Conservation (phyloP, 2,329 filamentous ascomycete species). For the Tolypocladium nubicola region DNA sequence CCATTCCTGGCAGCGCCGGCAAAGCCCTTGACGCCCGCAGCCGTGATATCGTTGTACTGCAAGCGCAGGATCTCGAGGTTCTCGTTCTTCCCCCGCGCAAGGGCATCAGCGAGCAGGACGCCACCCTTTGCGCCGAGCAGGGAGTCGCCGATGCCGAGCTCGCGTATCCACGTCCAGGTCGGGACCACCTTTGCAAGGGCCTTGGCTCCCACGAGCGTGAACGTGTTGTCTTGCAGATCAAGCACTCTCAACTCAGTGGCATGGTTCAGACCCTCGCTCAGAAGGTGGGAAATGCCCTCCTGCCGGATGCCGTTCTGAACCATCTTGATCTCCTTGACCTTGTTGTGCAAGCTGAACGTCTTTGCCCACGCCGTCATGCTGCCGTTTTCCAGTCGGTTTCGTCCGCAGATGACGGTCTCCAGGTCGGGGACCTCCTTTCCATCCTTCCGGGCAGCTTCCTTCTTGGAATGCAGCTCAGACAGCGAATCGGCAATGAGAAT, state of each 20-base stretch:
- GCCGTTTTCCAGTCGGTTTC: conserved; percentile 90
- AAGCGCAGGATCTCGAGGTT: conserved; percentile 73
- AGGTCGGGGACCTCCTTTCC: conserved; percentile 68
- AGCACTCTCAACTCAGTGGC: conserved; percentile 61
- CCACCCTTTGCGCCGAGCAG: conserved; percentile 71
- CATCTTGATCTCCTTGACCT: conserved; percentile 86
- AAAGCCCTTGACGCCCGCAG: conserved; percentile 61
- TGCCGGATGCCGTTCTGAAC: conserved; percentile 95
- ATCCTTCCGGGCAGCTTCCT: conserved; percentile 63
- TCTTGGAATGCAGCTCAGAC: conserved; percentile 70
- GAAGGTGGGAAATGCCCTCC: conserved; percentile 75
- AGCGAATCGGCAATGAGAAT: conserved; percentile 84
- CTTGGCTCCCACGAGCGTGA: conserved; percentile 69
- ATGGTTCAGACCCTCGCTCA: conserved; percentile 68
- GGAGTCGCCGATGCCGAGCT: conserved; percentile 84
- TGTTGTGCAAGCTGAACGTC: conserved; percentile 71
- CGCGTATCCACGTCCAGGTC: conserved; percentile 64
- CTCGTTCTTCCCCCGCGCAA: conserved; percentile 65
- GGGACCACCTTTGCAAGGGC: conserved; percentile 67
- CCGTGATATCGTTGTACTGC: conserved; percentile 91
- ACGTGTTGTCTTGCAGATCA: conserved; percentile 96
- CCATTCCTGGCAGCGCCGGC: conserved; percentile 54
- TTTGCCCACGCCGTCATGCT: conserved; percentile 94
- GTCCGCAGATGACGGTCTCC: conserved; percentile 94
- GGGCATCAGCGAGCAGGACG: conserved; percentile 59